Evolutionary conservation across 805 yeast genomes (phyloP).

Genomic region (Ogataea pini): DNA sequence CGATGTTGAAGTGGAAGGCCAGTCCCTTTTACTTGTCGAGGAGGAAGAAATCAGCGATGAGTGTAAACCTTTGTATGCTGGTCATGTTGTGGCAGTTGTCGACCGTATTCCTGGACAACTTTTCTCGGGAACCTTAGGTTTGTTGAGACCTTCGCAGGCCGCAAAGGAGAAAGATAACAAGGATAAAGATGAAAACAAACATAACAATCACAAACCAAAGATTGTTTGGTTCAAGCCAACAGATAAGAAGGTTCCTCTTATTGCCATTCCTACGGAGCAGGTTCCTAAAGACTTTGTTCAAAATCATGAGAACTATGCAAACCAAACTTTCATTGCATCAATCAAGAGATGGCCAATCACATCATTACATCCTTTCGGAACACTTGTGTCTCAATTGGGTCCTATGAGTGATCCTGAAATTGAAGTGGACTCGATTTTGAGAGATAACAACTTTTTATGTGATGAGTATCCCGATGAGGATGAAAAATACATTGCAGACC

Average conservation of each 20-base stretch:
- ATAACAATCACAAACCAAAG: constrained; percentile 60
- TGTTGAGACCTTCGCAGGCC: constrained; percentile 93
- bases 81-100: constrained; percentile 96
- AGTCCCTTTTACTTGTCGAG: constrained; percentile 83
- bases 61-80: constrained; percentile 91
- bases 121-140: constrained; percentile 91
- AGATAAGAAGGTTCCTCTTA: constrained; percentile 94
- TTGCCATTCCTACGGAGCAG: constrained; percentile 98
- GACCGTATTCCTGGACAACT: constrained; percentile 97
- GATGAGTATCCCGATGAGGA: constrained; percentile 68
- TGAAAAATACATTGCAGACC: constrained; percentile 37
- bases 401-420: constrained; percentile 71
- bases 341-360: constrained; percentile 99
- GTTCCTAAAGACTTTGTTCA: constrained; percentile 96
- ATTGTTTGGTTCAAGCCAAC: constrained; percentile 99
- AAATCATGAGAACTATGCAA: constrained; percentile 79
- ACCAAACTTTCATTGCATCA: constrained; percentile 87
- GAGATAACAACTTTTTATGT: constrained; percentile 81
- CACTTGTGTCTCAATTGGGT: constrained; percentile 84
- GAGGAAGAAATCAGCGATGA: constrained; percentile 96
- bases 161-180: constrained; percentile 69
- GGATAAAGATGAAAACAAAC: constrained; percentile 37
- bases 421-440: constrained; percentile 83
- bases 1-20: constrained; percentile 98
- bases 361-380: constrained; percentile 96